phyloP scores from a whole-genome alignment of 805 yeast species.

The Ogataea parapolymorpha region DNA sequence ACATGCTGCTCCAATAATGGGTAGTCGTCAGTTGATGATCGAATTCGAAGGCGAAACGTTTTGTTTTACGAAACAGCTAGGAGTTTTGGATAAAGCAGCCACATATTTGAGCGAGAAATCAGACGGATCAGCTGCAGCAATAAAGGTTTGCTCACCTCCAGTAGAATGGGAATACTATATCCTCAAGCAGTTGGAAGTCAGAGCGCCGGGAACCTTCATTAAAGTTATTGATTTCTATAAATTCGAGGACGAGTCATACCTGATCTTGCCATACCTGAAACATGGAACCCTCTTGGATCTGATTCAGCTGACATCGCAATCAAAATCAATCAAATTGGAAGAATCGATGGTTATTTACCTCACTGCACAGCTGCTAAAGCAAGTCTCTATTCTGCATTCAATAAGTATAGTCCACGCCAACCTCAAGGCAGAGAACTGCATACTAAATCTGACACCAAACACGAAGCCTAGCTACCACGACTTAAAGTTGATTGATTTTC shows the following conservation, averaged over 20 bases:
- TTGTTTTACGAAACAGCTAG: constrained; percentile 55
- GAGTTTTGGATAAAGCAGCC: constrained; percentile 77
- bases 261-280: constrained; percentile 57
- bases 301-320: constrained; percentile 45
- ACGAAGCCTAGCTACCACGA: constrained; percentile 20
- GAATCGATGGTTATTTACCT: constrained; percentile 63
- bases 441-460: constrained; percentile 43
- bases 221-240: constrained; percentile 48
- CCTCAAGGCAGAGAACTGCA: constrained; percentile 80
- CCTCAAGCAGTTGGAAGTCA: constrained; percentile 50
- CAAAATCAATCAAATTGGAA: constrained; percentile 39
- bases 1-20: constrained; percentile 25
- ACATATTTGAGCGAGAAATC: constrained; percentile 68
- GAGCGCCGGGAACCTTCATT: constrained; percentile 35
- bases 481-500: constrained; percentile 65
- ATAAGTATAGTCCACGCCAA: constrained; percentile 79
- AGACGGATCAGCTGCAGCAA: constrained; percentile 56
- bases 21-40: constrained; percentile 38
- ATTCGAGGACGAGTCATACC: constrained; percentile 65
- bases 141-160: constrained; percentile 70
- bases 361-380: constrained; percentile 59
- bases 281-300: constrained; percentile 77
- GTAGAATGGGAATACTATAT: constrained; percentile 82
- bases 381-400: constrained; percentile 59
- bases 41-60: constrained; percentile 42